Base-by-base conservation (phyloP, 225 moss, liverwort and hornwort genomes). In the Marchantia polymorpha region DNA sequence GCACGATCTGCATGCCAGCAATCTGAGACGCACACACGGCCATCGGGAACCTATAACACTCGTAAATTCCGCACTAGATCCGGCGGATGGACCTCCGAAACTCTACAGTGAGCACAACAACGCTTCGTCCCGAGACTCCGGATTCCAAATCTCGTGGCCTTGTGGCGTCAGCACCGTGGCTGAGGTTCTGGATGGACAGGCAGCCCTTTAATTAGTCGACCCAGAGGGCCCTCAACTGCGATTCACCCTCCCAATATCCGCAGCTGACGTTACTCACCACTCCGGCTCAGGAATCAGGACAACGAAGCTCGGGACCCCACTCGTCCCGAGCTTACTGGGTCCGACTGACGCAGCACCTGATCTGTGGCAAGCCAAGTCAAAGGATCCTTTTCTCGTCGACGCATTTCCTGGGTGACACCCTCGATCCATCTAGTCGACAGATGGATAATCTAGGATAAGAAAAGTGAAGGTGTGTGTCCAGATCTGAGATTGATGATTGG, bases 1-100 rank as follows among this genome's bases (percentile, higher is more conserved):
- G 67, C 67, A 67, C 67, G 67, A 67, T 67, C 67, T 67, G 67
- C 67, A 67, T 31, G 31, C 61, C 39, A 39, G 39, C 4, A 56
- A 56, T 13, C 14, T 56, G 56, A 56, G 56, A 56, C 56, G 2
- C 26, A 26, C 65, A 66, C 26, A 66, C 65, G 26, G 22, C 8
- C 17, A 27, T 27, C 64, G 1, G 23, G 22, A 19, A 56, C 56
- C 56, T 8, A 56, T 12, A 39, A 58, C 58, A 58, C 58, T 58
- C 19, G 58, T 58, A 15, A 58, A 15, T 58, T 3, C 0, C 7
- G 26, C 64, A 23, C 25, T 8, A 10, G 25, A 31, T 31, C 15
- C 29, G 65, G 65, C 25, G 31, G 15, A 67, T 29, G 7, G 30
- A 14, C 67, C 29, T 31, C 67, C 15, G 67, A 31, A 67, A 26